Base-by-base conservation (phyloP, 768 basidiomycete species). In the Floccularia luteovirens region DNA sequence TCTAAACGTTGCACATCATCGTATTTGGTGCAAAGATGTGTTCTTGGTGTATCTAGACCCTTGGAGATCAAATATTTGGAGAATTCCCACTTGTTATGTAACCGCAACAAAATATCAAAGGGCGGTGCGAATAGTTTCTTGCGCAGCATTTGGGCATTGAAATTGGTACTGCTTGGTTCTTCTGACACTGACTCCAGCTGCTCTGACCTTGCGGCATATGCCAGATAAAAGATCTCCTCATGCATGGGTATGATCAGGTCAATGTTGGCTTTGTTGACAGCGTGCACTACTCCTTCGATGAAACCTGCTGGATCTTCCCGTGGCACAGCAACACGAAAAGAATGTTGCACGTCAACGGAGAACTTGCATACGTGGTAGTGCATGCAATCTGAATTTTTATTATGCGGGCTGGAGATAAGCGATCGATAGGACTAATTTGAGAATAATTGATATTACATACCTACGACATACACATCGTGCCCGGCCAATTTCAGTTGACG, bases 1-100 rank as follows among this genome's bases (percentile, higher is more conserved):
- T 46, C 43, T 14, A 50, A 32, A 14, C 24, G 23, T 42, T 41
- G 12, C 10, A 48, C 41, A 19, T 48, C 47, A 23, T 44, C 40
- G 17, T 44, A 48, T 13, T 8, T 41, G 32, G 31, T 41, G 39
- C 49, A 50, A 10, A 50, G 39, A 6, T 20, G 19, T n/a, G 51
- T 36, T 12, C 36, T 24, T 14, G 49, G 49, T 12, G 34, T 28
- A 20, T 47, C 40, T 8, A 53, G 41, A 7, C 43, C 31, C n/a
- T 43, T 36, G 2, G 31, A 21, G 6, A 10, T 11, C 11, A 51
- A 33, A 35, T 47, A 47, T 34, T 36, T 43, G 21, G 43, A 39
- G 27, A 53, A 51, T 24, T 53, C 45, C 50, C 52, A 53, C 38
- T 50, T 53, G 43, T 39, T 51, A 24, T 53, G 52, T 21, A 53